Evolutionary conservation across 129 eudicot species (phyloP).

Genomic region (Centaurea solstitialis): DNA sequence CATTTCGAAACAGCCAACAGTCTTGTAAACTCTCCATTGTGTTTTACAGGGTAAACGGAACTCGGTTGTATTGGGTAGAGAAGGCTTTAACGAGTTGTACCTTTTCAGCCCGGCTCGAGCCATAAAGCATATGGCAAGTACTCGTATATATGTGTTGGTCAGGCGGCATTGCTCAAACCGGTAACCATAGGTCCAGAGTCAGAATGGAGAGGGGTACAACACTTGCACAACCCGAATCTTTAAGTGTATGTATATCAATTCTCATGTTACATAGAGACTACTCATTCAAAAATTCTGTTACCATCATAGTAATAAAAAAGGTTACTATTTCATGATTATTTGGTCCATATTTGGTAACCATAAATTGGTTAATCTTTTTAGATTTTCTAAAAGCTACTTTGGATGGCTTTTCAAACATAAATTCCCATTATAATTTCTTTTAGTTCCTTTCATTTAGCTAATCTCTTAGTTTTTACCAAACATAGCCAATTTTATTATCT

Average conservation of each 20-base stretch:
- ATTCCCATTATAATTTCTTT: neutral
- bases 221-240: slow-evolving; percentile 68
- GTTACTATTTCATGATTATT: neutral
- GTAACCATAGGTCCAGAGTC: slow-evolving; percentile 49
- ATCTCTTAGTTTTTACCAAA: neutral
- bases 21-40: neutral
- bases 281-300: slow-evolving; percentile 3
- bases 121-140: slow-evolving; percentile 64
- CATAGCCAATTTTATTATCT: neutral
- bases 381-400: neutral
- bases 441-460: neutral
- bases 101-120: slow-evolving; percentile 80
- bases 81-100: slow-evolving; percentile 77
- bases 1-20: neutral
- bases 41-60: slow-evolving; percentile 73
- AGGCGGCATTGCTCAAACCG: slow-evolving; percentile 76
- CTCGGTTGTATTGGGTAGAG: slow-evolving; percentile 59
- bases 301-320: neutral
- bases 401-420: neutral
- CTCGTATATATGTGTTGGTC: slow-evolving; percentile 71
- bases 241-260: slow-evolving; percentile 30
- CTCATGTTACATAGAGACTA: neutral
- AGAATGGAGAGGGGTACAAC: slow-evolving; percentile 78
- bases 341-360: neutral
- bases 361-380: neutral